Evolutionary conservation across 1,284 basidiomycete genomes (phyloP), one percentile per base, ranked within the genome.

Genomic region (Tylopilus sp.): DNA sequence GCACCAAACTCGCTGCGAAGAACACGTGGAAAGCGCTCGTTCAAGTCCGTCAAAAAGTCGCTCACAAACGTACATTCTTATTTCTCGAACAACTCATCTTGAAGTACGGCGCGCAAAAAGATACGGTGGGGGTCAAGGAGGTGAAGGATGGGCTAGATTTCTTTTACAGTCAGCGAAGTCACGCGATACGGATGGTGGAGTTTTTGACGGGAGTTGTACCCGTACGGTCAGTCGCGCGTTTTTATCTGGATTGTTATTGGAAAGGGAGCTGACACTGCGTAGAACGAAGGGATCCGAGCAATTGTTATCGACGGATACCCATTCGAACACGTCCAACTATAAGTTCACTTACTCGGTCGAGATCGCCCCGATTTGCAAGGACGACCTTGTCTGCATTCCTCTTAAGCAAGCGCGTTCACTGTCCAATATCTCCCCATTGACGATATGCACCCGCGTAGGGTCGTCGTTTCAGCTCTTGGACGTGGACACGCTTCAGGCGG

Each of bases 271-370:
- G 6, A 54, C 34, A 46, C 29, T 2, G 12, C 19, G 6, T 52
- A 93, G 92, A 61, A 84, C 86, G 49, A 98, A 97, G 72, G 74
- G 88, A 15, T 97, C 93, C 2, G 95, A 97, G 67, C 94, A 96
- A 68, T 77, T 99, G 16, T 82, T 99, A 44, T 96, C 93, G 15
- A 79, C 86, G 38, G 96, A 99, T 66, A 94, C 90, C 1, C 96
- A 99, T 69, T 84, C 87, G 35, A 84, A 82, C 56, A 97, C 93
- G 1, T 89, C 94, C 35, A 98, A 93, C 72, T 97, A 92, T 79
- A 99, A 97, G 72, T 96, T 92, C 70, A 95, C 94, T 4, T 99
- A 95, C 76, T 97, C 93, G 16, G 91, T 98, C 59, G 96, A 99
- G 71, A 97, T 99, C 60, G 84, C 89, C 6, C 94, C 96, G 0